These are phyloP conservation scores for Onygena corvina DNA, from an alignment of 2,329 filamentous ascomycete species.

Conservation along the genomic window DNA sequence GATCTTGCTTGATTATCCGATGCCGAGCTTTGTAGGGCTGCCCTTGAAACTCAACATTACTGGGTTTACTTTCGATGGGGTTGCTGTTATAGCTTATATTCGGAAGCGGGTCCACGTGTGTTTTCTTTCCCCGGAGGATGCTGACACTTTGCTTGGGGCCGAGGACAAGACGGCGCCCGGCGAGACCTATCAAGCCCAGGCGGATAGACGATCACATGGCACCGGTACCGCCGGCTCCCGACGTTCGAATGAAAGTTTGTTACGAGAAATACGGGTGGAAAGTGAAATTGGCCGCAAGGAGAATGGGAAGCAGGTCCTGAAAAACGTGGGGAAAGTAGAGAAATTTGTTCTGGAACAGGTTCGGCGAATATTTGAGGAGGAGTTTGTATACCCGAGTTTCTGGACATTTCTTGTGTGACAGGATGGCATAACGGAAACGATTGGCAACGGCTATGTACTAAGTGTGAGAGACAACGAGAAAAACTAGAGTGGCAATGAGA, in stretches of 20 bases:
- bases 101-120: slow-evolving; percentile 83
- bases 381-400: slow-evolving; percentile 96
- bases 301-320: slow-evolving; percentile 83
- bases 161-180: slow-evolving; percentile 16
- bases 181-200: slow-evolving; percentile 9
- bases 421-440: not conserved
- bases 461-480: not conserved
- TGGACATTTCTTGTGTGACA: slow-evolving; percentile 83
- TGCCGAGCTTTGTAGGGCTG: slow-evolving; percentile 95
- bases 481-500: too few species aligned
- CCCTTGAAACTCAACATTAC: slow-evolving; percentile 92
- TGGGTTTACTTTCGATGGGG: slow-evolving; percentile 85
- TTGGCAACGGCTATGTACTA: slow-evolving; percentile 2
- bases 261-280: slow-evolving; percentile 91
- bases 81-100: slow-evolving; percentile 84
- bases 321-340: slow-evolving; percentile 98
- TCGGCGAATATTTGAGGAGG: slow-evolving; percentile 91
- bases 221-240: slow-evolving; percentile 20
- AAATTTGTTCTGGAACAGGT: slow-evolving; percentile 95
- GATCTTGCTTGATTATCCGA: slow-evolving; percentile 92
- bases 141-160: slow-evolving; percentile 55
- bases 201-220: slow-evolving; percentile 10
- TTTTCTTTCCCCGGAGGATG: slow-evolving; percentile 86
- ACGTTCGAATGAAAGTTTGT: slow-evolving; percentile 54
- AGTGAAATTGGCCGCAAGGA: slow-evolving; percentile 94